These are phyloP conservation scores for Schizopora paradoxa DNA, from an alignment of 1,284 basidiomycete genomes.

Conservation along the genomic window DNA sequence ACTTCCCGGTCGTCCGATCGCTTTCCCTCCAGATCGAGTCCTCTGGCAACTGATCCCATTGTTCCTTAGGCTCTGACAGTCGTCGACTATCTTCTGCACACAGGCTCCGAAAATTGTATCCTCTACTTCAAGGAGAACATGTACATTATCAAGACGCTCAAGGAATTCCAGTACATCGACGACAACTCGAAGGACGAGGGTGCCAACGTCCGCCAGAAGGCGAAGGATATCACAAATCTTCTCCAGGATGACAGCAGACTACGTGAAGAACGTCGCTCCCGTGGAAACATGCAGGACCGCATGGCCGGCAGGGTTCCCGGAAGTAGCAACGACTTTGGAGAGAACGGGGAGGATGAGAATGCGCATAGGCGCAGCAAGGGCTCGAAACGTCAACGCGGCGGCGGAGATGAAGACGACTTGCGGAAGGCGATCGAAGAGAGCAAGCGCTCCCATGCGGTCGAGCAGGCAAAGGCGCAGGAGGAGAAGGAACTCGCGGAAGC, in stretches of 20 bases:
- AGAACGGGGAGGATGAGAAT: conserved; percentile 50
- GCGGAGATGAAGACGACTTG: conserved; percentile 72
- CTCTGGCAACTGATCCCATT: conserved; percentile 8
- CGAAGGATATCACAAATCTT: conserved; percentile 97
- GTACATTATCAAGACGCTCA: conserved; percentile 98
- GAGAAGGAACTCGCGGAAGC: conserved; percentile 81
- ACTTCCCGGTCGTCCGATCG: neutral
- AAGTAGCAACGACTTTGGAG: conserved; percentile 40
- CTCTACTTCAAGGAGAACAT: conserved; percentile 98
- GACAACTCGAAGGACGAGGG: conserved; percentile 97
- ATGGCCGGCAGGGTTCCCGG: conserved; percentile 67
- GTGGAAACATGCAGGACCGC: conserved; percentile 92
- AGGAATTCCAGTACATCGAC: conserved; percentile 97
- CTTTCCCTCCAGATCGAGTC: neutral
- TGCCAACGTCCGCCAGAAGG: conserved; percentile 97
- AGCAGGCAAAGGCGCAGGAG: conserved; percentile 61
- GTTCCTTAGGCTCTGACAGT: conserved; percentile 78
- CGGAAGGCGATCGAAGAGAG: conserved; percentile 82
- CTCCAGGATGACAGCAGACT: conserved; percentile 87
- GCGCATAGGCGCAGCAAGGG: conserved; percentile 36
- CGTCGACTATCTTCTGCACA: conserved; percentile 94
- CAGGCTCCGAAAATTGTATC: conserved; percentile 96
- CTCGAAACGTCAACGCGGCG: conserved; percentile 23
- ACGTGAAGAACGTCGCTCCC: conserved; percentile 77
- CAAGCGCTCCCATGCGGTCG: conserved; percentile 71